Conservation (phyloP, 345 rosid genomes). For the Sisymbrium altissimum region DNA sequence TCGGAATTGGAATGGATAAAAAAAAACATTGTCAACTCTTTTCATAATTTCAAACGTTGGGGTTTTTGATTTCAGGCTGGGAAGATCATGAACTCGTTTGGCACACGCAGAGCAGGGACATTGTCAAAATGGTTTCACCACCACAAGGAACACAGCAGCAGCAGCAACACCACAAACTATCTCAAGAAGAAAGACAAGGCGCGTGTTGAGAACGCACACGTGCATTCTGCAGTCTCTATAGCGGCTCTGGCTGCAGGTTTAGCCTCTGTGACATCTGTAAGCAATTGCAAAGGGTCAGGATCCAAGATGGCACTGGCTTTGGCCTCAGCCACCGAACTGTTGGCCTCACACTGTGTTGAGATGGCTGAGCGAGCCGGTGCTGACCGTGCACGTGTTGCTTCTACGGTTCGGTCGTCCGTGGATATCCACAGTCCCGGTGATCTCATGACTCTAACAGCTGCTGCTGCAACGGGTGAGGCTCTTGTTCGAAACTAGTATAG, state of each 20-base stretch:
- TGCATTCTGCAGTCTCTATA: constrained; percentile 75
- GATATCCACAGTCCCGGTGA: constrained; percentile 78
- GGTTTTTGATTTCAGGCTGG: constrained; percentile 38
- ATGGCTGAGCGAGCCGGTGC: constrained; percentile 77
- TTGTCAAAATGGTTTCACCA: constrained; percentile 86
- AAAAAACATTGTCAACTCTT: background rate
- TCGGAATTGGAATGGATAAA: background rate
- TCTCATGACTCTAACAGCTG: constrained; percentile 86
- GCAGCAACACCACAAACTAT: constrained; percentile 15
- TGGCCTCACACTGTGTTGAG: constrained; percentile 87
- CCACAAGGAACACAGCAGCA: constrained; percentile 47
- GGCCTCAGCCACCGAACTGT: constrained; percentile 80
- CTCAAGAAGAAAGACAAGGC: constrained; percentile 73
- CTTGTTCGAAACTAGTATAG: background rate
- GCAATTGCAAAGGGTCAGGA: constrained; percentile 39
- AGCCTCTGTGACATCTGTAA: constrained; percentile 66
- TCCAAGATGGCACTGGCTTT: constrained; percentile 69
- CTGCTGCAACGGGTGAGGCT: constrained; percentile 78
- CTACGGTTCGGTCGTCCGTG: constrained; percentile 73
- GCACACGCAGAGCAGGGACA: constrained; percentile 53
- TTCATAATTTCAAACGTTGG: background rate
- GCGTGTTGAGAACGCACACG: constrained; percentile 66
- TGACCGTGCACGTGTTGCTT: constrained; percentile 63
- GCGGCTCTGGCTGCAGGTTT: constrained; percentile 90
- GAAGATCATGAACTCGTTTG: constrained; percentile 47